A percentile compares a stretch with the other conserved stretches of the same genome.
These are phyloP conservation scores for Vanderwaltozyma verrucispora DNA, from an alignment of 805 yeast genomes.

Conservation along the genomic window DNA sequence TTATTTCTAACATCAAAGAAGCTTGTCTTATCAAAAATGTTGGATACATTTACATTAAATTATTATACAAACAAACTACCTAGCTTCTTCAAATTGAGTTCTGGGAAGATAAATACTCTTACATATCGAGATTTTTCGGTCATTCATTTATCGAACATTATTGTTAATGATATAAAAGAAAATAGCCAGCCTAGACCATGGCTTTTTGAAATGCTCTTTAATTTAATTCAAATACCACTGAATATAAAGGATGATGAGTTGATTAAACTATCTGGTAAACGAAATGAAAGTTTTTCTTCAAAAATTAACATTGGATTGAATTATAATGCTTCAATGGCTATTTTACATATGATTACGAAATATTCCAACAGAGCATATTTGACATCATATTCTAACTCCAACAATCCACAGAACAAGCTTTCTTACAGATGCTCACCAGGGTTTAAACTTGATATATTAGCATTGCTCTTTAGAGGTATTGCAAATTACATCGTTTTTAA, in stretches of 20 bases:
- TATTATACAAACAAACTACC: constrained; percentile 45
- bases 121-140: constrained; percentile 58
- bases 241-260: constrained; percentile 11
- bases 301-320: constrained; percentile 29
- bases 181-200: constrained; percentile 31
- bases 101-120: constrained; percentile 29
- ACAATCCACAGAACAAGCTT: neutral
- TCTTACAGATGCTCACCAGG: constrained; percentile 18
- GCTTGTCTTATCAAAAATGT: constrained; percentile 30
- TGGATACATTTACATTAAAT: constrained; percentile 35
- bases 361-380: constrained; percentile 19
- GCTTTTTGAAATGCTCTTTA: constrained; percentile 50
- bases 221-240: constrained; percentile 39
- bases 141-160: constrained; percentile 38
- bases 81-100: constrained; percentile 34
- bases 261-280: constrained; percentile 21
- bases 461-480: constrained; percentile 47
- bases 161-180: constrained; percentile 31
- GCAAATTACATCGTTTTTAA: constrained; percentile 41
- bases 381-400: constrained; percentile 12
- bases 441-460: constrained; percentile 44
- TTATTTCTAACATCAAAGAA: constrained; percentile 39
- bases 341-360: constrained; percentile 34
- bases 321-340: constrained; percentile 40
- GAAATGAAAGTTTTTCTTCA: constrained; percentile 8